phyloP scores from a whole-genome alignment of 148 eudicot genomes.

The Rhododendron ovatum region DNA sequence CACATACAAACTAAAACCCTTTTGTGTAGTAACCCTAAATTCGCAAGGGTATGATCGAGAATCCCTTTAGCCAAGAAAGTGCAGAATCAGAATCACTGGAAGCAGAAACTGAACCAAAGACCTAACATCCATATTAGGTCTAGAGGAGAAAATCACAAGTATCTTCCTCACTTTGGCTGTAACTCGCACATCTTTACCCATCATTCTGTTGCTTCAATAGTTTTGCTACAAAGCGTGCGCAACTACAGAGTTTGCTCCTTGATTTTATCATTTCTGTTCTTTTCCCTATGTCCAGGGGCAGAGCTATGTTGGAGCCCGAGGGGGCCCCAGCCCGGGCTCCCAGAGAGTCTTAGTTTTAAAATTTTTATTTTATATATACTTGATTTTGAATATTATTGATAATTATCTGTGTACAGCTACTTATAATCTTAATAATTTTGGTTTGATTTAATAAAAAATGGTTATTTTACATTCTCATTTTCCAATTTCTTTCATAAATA shows the following conservation, averaged over 20 bases:
- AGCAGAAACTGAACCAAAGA: background rate
- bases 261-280: background rate
- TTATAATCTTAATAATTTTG: too few species aligned
- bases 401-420: too few species aligned
- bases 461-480: too few species aligned
- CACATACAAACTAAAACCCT: slow-evolving; percentile 40
- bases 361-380: too few species aligned
- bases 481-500: too few species aligned
- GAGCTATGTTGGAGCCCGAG: too few species aligned
- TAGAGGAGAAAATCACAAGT: background rate
- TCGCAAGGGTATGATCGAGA: slow-evolving; percentile 26
- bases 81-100: background rate
- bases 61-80: slow-evolving; percentile 19
- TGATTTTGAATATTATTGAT: too few species aligned
- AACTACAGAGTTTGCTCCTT: background rate
- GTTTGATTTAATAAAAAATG: too few species aligned
- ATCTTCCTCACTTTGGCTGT: background rate
- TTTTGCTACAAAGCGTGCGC: background rate
- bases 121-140: background rate
- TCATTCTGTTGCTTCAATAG: background rate
- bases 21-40: slow-evolving; percentile 25
- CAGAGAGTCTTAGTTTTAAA: too few species aligned
- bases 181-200: background rate
- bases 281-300: background rate
- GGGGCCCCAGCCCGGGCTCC: too few species aligned